Evolutionary conservation across 2,329 filamentous ascomycete species (phyloP).

Genomic region (Fusarium bactridioides): DNA sequence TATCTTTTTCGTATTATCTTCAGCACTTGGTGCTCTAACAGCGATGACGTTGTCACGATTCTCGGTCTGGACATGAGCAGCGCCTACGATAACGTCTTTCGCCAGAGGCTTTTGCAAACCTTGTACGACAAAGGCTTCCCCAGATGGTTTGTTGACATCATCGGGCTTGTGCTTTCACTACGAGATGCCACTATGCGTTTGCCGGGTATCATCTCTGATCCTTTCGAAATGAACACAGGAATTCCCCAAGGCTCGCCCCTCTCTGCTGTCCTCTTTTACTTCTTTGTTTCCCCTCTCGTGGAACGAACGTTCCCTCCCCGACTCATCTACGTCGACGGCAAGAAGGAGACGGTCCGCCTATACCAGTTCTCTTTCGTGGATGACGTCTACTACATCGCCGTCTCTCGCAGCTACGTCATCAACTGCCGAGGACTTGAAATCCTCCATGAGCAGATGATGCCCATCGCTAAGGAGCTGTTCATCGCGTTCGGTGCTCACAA

Average conservation of each 20-base stretch:
- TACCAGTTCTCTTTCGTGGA: conserved; percentile 5
- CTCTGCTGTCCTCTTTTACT: conserved; percentile 11
- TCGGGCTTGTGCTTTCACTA: conserved; percentile 1
- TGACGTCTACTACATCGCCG: conserved; percentile 9
- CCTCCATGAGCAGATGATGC: neutral
- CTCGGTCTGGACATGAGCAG: conserved; percentile 7
- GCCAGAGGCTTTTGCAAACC: neutral
- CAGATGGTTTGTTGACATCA: neutral
- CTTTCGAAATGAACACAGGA: neutral
- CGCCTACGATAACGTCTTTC: conserved; percentile 3
- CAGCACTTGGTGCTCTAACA: neutral
- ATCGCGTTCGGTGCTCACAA: conserved; percentile 6
- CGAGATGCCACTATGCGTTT: neutral
- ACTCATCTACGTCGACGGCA: neutral
- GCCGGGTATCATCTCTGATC: neutral
- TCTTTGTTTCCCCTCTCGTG: neutral
- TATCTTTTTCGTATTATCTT: neutral
- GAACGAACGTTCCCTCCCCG: neutral
- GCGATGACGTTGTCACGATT: neutral
- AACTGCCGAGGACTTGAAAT: conserved; percentile 1
- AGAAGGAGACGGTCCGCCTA: neutral
- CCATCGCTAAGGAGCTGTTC: neutral
- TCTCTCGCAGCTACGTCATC: neutral
- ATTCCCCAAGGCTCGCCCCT: conserved; percentile 23
- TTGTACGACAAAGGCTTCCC: neutral